Evolutionary conservation across 257 asterid genomes (phyloP), one percentile per base, ranked within the genome.

Genomic region (Salvia rosmarinus): DNA sequence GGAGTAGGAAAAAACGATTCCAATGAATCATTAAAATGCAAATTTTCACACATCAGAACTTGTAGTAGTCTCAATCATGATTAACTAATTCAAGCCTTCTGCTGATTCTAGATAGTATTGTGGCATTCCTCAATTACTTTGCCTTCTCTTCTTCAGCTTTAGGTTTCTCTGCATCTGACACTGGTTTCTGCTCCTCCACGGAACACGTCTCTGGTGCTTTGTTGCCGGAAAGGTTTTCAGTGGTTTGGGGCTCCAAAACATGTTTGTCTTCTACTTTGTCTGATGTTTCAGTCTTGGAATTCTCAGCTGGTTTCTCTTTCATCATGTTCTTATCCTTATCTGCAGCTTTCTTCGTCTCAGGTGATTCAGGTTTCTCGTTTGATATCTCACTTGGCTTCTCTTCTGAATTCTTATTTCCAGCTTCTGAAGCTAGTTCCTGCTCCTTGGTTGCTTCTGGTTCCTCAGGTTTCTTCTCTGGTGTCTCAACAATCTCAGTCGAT

Each of bases 221-320:
- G 6, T 32, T 60, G 51, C 8, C 74, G 12, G 35, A 78, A 42
- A 57, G 20, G 28, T 21, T 74, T 21, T 51, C 78, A 1, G 58
- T 10, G 50, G 55, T 55, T 0, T n/a, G 32, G 34, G 75, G 61
- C 55, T 75, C 80, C 49, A 78, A 50, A 13, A 64, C 74, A 17
- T 74, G 74, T 57, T 79, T 77, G 43, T 64, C 81, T 55, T 65
- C 81, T 3, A 51, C 47, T 49, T 44, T 60, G 4, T 68, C 80
- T 2, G 72, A 42, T 30, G 62, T 40, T 42, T 68, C 80, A 64
- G 10, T 46, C 52, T 46, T 50, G 13, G 60, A 25, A 17, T 14
- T 40, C 77, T 74, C 61, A 35, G 47, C 55, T 17, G 67, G 40
- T 54, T 73, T 67, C 68, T 68, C 81, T 16, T 77, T 83, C 42